Evolutionary conservation across 2,329 filamentous ascomycete genomes (phyloP), one percentile per base, ranked within the genome.

Genomic region (Monosporascus sp.): DNA sequence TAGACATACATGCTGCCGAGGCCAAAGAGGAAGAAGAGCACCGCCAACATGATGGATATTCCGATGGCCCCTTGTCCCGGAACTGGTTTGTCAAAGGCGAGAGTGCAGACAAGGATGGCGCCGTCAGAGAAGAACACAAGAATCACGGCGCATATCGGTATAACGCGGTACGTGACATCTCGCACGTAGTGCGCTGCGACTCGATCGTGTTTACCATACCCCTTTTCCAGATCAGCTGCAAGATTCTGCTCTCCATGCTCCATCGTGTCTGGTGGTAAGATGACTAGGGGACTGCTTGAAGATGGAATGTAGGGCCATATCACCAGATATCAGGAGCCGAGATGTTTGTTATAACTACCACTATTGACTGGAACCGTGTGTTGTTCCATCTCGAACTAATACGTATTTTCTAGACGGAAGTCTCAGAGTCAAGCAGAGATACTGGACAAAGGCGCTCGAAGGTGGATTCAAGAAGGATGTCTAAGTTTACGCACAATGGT

Each of bases 41-140:
- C 43, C 1, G 52, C 44, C 14, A 67, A 55, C 24, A 62, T 22
- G 31, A 51, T 50, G 4, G 58, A 61, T 50, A 66, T 48, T 15
- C 56, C 59, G 8, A 63, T 38, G 9, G 55, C 54, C 43, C 44
- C 60, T 27, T 61, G 35, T 7, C 46, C 53, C 8, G 61, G 63
- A 31, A 63, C 8, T 7, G 62, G 61, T 41, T 59, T 52, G 43
- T 58, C 20, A 47, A 52, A 56, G 22, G 45, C 38, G 15, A 66
- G 27, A 18, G 62, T 62, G 25, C 55, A 53, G 17, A 55, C 51
- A 37, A 67, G 51, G 38, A 64, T 54, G 9, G 43, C 60, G 15
- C 64, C 62, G 3, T 56, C 46, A 9, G 61, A 62, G 52, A 67
- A 60, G 27, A 61, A 20, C 20, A 63, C 52, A 15, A 67, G 58